Evolutionary conservation across 768 basidiomycete species (phyloP), one percentile per base, ranked within the genome.

Genomic region (Russula sp.): DNA sequence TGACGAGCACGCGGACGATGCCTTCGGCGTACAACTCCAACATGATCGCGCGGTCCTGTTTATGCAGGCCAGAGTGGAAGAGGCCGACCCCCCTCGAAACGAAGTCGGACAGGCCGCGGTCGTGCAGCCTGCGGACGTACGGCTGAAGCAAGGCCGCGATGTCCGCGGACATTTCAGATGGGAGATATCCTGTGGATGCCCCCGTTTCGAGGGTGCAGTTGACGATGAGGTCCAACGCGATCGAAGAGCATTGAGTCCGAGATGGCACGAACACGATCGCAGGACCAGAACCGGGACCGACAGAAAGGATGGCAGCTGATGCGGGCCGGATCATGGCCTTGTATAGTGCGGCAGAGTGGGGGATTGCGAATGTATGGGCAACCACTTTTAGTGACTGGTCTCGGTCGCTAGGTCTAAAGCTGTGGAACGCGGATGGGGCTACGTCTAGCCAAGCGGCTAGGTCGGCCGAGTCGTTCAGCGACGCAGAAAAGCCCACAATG

Each of bases 281-380:
- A 3, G 80, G 76, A 58, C 81, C 80, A 7, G 74, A 76, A 59
- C 81, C 80, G 7, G 74, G 76, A 13, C 71, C 68, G 1, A 76
- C 70, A 2, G 75, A 75, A 14, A 74, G 80, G 61, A 97, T 84
- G n/a, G 85, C 85, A 10, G 83, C 74, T 73, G 95, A 90, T 2
- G 87, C 85, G 3, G 96, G 93, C 70, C 93, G 95, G 50, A 89
- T 83, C 87, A 98, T 97, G 2, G 86, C 82, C 69, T 94, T 95
- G 74, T 93, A 86, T 20, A 98, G 78, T 0, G 91, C 85, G 0
- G 88, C 81, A 5, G 95, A 97, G 68, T 93, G 85, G 0, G 93
- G 83, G 48, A 93, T 88, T 18, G 85, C 87, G 75, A 96, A 98
- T 0, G 91, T 81, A 58, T 89, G 85, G 13, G 84, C 80, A 18